Evolutionary conservation across 202 grass and related monocot species (phyloP), one percentile per base, ranked within the genome.

Genomic region (Setaria viridis): DNA sequence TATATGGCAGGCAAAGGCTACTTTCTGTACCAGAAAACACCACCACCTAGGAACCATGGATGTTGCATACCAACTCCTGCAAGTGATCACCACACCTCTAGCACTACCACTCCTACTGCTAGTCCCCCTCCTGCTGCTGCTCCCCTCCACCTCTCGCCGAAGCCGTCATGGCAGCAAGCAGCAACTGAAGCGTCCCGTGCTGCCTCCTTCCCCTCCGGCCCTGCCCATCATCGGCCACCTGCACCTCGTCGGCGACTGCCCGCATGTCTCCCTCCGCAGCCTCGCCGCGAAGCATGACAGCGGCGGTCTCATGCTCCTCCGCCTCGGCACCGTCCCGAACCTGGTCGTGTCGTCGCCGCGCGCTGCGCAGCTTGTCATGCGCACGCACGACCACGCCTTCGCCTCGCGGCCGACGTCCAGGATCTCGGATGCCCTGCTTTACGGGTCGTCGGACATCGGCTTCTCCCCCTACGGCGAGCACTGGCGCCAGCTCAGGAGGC

Each of bases 231-330:
- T 63, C 60, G 60, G 60, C 60, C 60, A 63, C 29, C 29, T 63
- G 11, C 60, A 63, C 60, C 60, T 33, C 60, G 60, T 63, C 60
- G 29, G 60, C 60, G 29, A 63, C 29, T 29, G 29, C 29, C 60
- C 60, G 30, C 25, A 63, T 29, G 12, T 33, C 60, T 63, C 60
- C 29, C 60, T 63, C 25, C 25, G 60, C 60, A 1, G 29, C 29
- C 60, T 63, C 60, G 60, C 29, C 60, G 60, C 60, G 0, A 33
- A 6, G 60, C 60, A 63, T 12, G 60, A 11, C 60, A 3, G 60
- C 29, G 60, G 60, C 60, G 60, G 60, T 11, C 60, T 63, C 60
- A 63, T 63, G 60, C 21, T 63, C 60, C 60, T 63, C 60, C 60
- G 29, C 11, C 29, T 63, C 60, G 60, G 60, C 60, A 6, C 60